phyloP scores from a whole-genome alignment of 495 filamentous ascomycete species.

The Neurospora sp. region DNA sequence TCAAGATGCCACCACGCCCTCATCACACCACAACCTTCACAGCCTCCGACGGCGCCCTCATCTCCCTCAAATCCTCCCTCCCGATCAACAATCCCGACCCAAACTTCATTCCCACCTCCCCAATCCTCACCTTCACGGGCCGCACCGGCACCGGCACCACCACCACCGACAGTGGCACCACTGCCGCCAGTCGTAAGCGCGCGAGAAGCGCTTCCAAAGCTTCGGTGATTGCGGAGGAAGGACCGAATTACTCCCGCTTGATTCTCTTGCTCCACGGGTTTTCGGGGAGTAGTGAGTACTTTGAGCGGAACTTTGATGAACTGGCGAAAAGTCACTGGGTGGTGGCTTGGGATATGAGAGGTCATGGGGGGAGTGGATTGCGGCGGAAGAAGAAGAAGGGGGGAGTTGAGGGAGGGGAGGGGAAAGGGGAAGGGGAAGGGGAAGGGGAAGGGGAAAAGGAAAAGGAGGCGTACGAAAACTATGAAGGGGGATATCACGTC shows the following conservation, averaged over 20 bases:
- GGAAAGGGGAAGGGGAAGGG: too few species aligned
- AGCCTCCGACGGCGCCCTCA: conserved; percentile 23
- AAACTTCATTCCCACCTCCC: background rate
- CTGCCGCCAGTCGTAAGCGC: background rate
- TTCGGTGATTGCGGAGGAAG: background rate
- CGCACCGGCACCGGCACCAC: background rate
- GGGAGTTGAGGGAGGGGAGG: background rate
- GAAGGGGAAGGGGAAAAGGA: background rate
- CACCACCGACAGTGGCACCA: background rate
- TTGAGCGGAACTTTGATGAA: conserved; percentile 25
- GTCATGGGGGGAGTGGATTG: conserved; percentile 29
- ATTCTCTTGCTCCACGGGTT: conserved; percentile 37
- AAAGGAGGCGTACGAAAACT: background rate
- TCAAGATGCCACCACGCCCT: background rate
- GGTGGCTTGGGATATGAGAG: conserved; percentile 34
- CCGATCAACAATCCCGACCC: background rate
- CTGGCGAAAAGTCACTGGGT: conserved; percentile 22
- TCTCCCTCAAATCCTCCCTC: conserved; percentile 24
- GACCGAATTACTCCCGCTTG: conserved; percentile 5
- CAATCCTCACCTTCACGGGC: background rate
- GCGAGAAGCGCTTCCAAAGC: background rate
- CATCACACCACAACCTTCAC: conserved; percentile 1
- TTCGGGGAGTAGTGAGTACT: conserved; percentile 33
- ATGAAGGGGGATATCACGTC: conserved; percentile 34
- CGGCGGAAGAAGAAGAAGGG: background rate